phyloP scores from a whole-genome alignment of 1,139 yeast species.

The Kodamaea ohmeri region DNA sequence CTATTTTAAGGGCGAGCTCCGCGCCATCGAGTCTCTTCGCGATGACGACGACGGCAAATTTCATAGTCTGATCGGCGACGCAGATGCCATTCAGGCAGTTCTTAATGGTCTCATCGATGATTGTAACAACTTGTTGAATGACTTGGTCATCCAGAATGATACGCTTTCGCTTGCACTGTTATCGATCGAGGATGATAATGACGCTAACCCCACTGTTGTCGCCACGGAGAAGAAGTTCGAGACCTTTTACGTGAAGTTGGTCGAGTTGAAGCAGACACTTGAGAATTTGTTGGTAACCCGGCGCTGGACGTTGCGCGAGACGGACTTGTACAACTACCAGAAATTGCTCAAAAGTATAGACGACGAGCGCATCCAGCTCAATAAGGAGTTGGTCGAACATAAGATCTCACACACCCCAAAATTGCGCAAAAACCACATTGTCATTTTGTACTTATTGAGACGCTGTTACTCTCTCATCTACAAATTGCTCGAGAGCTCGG shows the following conservation, averaged over 20 bases:
- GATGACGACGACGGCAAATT: slow-evolving; percentile 36
- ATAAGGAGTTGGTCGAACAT: slow-evolving; percentile 19
- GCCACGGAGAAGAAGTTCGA: slow-evolving; percentile 18
- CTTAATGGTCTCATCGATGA: slow-evolving; percentile 76
- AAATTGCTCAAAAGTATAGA: slow-evolving; percentile 71
- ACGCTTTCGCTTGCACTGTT: slow-evolving; percentile 29
- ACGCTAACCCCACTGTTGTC: slow-evolving; percentile 9
- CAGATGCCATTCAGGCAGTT: slow-evolving; percentile 48
- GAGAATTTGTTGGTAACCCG: slow-evolving; percentile 85
- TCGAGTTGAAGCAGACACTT: slow-evolving; percentile 65
- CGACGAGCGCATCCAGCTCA: slow-evolving; percentile 55
- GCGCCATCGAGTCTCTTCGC: slow-evolving; percentile 31
- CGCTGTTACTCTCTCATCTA: slow-evolving; percentile 88
- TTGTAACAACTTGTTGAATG: slow-evolving; percentile 71
- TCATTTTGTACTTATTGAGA: slow-evolving; percentile 74
- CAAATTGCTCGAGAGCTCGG: slow-evolving; percentile 84
- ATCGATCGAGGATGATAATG: slow-evolving; percentile 20
- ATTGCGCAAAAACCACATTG: slow-evolving; percentile 50
- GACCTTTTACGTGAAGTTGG: slow-evolving; percentile 39
- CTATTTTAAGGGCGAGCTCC: slow-evolving; percentile 26
- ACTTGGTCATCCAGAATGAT: slow-evolving; percentile 60
- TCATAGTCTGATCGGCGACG: slow-evolving; percentile 15
- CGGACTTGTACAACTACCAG: slow-evolving; percentile 84
- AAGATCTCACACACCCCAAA: slow-evolving; percentile 18
- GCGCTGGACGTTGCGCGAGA: slow-evolving; percentile 95